These are phyloP conservation scores for Coemansia sp. DNA, from an alignment of 192 early-diverging fungal species.

Conservation along the genomic window DNA sequence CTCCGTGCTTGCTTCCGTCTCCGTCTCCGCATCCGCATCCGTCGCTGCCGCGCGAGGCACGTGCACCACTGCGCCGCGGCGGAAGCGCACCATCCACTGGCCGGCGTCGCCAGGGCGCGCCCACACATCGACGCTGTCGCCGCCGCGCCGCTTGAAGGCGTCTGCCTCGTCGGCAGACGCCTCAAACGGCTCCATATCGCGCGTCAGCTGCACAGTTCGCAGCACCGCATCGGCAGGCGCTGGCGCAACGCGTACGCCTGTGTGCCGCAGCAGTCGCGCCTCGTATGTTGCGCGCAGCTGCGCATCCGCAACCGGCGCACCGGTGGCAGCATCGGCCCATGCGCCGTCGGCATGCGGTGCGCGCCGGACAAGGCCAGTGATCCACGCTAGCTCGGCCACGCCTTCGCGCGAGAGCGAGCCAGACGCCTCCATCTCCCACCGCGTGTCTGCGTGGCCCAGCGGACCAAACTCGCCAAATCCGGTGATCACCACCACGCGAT, in stretches of 20 bases:
- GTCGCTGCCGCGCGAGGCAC: constrained; percentile 57
- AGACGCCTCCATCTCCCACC: constrained; percentile 96
- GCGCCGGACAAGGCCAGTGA: constrained; percentile 89
- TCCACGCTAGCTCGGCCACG: constrained; percentile 96
- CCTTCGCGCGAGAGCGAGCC: constrained; percentile 64
- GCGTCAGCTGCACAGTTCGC: constrained; percentile 87
- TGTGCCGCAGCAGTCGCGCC: constrained; percentile 86
- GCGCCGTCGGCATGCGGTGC: constrained; percentile 61
- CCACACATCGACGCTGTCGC: constrained; percentile 68
- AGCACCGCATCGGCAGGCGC: constrained; percentile 70
- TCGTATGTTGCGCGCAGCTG: constrained; percentile 94
- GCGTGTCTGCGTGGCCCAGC: constrained; percentile 86
- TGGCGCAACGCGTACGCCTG: constrained; percentile 62
- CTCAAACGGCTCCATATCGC: constrained; percentile 87
- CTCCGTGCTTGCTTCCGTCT: constrained; percentile 16
- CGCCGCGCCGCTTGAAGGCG: constrained; percentile 83
- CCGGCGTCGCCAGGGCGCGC: constrained; percentile 60
- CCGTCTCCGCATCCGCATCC: too few relatives aligned
- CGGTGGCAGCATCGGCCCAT: constrained; percentile 84
- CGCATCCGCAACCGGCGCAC: constrained; percentile 78
- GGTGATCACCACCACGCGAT: constrained; percentile 88
- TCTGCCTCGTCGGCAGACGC: constrained; percentile 84
- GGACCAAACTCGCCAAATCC: constrained; percentile 95
- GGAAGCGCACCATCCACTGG: constrained; percentile 76
- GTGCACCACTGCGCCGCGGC: constrained; percentile 83